A percentile compares a stretch with the other conserved stretches of the same genome.
These are phyloP conservation scores for Trichoderma asperelloides DNA, from an alignment of 495 filamentous ascomycete genomes.

Conservation along the genomic window DNA sequence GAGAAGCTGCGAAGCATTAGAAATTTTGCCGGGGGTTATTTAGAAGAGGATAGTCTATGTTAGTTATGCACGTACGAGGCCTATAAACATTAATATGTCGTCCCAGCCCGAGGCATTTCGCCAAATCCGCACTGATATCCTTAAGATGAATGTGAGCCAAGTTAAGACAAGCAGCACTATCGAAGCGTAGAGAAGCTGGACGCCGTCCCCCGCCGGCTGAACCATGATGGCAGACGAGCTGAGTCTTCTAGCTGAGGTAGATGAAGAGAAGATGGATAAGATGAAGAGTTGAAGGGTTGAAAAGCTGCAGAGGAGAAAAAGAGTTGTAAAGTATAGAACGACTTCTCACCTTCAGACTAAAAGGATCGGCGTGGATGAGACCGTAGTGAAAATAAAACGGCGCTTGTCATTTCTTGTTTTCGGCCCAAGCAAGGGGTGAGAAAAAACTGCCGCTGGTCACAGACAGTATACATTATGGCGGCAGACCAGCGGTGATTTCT, in stretches of 20 bases:
- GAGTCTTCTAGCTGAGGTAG: not conserved
- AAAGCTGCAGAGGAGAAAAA: not conserved
- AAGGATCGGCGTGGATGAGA: not conserved
- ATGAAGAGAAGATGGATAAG: not conserved
- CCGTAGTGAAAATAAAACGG: not conserved
- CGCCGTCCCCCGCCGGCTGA: not conserved
- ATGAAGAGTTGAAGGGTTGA: not conserved
- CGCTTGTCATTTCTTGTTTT: not conserved
- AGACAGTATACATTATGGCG: too few species aligned
- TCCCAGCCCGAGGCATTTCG: not conserved
- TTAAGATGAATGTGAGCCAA: not conserved
- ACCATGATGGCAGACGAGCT: conserved; percentile 1
- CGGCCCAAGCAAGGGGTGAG: too few species aligned
- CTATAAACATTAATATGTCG: not conserved
- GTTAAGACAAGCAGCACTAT: not conserved
- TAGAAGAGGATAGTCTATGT: not conserved
- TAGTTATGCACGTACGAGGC: not conserved
- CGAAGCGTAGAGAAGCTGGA: not conserved
- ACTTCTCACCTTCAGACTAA: not conserved
- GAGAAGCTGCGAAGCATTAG: conserved; percentile 3
- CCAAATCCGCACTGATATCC: not conserved
- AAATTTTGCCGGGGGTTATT: not conserved
- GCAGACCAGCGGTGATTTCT: too few species aligned
- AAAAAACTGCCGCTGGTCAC: too few species aligned
- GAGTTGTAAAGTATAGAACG: not conserved